Base-by-base conservation (phyloP, 495 filamentous ascomycete genomes). In the Entonaema liquescens region DNA sequence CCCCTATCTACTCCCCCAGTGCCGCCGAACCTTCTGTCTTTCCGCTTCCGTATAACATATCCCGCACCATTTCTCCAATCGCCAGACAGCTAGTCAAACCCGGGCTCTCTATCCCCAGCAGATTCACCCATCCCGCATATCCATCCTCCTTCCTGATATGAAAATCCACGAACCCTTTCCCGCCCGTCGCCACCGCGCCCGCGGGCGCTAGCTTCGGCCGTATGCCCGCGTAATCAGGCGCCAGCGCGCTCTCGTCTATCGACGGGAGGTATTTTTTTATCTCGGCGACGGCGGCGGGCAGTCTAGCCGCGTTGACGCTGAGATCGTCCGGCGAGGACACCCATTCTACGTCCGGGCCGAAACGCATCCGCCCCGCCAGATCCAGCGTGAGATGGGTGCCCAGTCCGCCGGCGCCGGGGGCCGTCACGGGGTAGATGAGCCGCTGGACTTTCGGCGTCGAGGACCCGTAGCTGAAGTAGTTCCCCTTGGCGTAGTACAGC, bases 301-400 rank as follows among this genome's bases (percentile, higher is more conserved):
- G 79, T 2, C 91, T 81, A n/a, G 81, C 80, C 42, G 81, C 78
- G 68, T 83, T 86, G 19, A 87, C 82, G 4, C 67, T 63, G 2
- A 89, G 62, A 23, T 81, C 77, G 8, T 55, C 8, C 0, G 82
- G 72, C 0, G 74, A 72, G 38, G 87, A 85, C 1, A 96, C 89
- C 95, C 96, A 98, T 78, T 98, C 94, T 12, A 98, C 92, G 74
- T 99, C 95, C 0, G 95, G 95, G 0, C 95, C 95, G 76, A 99
- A 99, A 36, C 94, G 90, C 28, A 98, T 86, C 1, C 92, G 86
- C 0, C 94, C 95, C 0, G 85, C 87, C 82, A 98, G 84, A 75
- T 99, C 95, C 19, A 98, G 85, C 0, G 95, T 99, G 5, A 99
- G 81, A 80, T 99, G 95, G 1, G 95, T 98, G 44, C 95, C 95